Base-by-base conservation (phyloP, 192 early-diverging fungal species). In the Rhizophagus clarus region DNA sequence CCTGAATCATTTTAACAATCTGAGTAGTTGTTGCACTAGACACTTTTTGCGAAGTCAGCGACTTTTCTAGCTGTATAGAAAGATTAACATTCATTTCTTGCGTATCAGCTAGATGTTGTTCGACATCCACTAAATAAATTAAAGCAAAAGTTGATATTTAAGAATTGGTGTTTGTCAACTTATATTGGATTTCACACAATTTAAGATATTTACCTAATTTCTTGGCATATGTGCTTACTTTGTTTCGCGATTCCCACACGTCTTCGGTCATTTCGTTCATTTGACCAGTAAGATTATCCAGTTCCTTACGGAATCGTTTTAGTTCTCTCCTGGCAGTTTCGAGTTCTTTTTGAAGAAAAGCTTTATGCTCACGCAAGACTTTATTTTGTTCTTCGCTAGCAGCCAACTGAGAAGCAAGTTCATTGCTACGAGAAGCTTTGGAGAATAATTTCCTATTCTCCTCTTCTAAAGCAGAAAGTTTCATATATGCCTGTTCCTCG, bases 21-120 rank as follows among this genome's bases (percentile, higher is more conserved):
- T 91, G 90, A 5, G 88, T 87, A n/a, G 90, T 91, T 31, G 72
- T 91, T 15, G 90, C 86, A 24, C 85, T 88, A 4, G 85, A 85
- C 70, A 88, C 83, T 76, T 89, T 91, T 67, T 91, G 90, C 7
- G 84, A 83, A 61, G 85, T 84, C 5, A 91, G 45, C 2, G 90
- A 83, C 26, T 85, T 89, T 26, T 91, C 86, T 0, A 91, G 68
- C 28, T 88, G 81, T 31, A 84, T 72, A 11, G 89, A 88, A 8
- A 91, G 82, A 64, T 88, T 87, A 22, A 87, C 84, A 77, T 91
- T 91, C 68, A 85, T 81, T 64, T 89, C 90, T 83, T 87, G 85
- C 2, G 90, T 91, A 49, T 84, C 77, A 3, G 84, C 80, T 26
- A 91, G 64, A 34, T 85, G 87, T 66, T 91, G 90, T 66, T 91